Evolutionary conservation across 352 stramenopile genomes (phyloP).

Genomic region (Pythium apleroticum): DNA sequence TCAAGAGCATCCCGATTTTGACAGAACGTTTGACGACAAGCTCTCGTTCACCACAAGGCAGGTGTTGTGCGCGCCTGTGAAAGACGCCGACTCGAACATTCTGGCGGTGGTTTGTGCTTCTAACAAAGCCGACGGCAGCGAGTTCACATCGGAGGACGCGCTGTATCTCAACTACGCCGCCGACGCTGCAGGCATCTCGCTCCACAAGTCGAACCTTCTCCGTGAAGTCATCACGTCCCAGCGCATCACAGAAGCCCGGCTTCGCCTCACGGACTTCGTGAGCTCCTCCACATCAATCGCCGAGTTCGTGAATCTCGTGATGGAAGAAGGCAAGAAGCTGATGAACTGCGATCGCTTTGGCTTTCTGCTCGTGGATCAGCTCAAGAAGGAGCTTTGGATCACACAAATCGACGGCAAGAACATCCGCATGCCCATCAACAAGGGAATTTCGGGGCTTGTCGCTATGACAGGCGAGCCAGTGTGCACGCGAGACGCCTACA

Average conservation of each 20-base stretch:
- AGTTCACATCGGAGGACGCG: constrained; percentile 66
- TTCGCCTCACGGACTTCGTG: constrained; percentile 65
- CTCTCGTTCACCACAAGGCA: constrained; percentile 57
- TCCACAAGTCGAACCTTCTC: constrained; percentile 67
- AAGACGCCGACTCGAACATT: constrained; percentile 52
- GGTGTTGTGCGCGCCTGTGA: constrained; percentile 63
- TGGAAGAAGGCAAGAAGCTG: constrained; percentile 68
- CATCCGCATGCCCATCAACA: constrained; percentile 66
- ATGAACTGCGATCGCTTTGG: constrained; percentile 77
- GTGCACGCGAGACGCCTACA: constrained; percentile 69
- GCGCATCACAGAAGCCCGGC: constrained; percentile 57
- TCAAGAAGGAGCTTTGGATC: constrained; percentile 81
- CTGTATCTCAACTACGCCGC: constrained; percentile 75
- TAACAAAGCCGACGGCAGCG: constrained; percentile 67
- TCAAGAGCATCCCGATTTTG: constrained; percentile 59
- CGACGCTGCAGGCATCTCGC: constrained; percentile 61
- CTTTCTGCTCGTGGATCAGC: constrained; percentile 66
- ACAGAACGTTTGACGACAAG: constrained; percentile 65
- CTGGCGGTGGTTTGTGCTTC: constrained; percentile 64
- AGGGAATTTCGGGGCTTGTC: constrained; percentile 64
- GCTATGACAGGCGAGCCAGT: constrained; percentile 54
- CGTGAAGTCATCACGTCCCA: constrained; percentile 68
- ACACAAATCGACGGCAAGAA: constrained; percentile 37
- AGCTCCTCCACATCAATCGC: constrained; percentile 55
- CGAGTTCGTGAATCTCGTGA: constrained; percentile 64